Percentiles rank a stretch among this genome's conserved stretches.
phyloP scores from a whole-genome alignment of 2,329 filamentous ascomycete genomes.

The Dendryphion nanum region DNA sequence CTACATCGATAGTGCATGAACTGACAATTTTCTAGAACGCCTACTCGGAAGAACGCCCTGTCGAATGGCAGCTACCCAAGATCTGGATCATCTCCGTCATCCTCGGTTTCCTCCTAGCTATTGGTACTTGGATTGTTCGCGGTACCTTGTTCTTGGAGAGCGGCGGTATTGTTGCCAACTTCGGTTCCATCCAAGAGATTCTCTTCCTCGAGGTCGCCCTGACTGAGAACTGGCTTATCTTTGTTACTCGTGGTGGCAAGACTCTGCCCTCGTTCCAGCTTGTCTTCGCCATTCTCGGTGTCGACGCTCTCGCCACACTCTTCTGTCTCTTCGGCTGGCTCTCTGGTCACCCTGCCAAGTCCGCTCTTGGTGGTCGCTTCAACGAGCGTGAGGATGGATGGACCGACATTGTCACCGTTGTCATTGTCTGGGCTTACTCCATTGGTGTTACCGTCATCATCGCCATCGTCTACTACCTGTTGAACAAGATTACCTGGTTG shows the following conservation, averaged over 20 bases:
- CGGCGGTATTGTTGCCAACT: conserved; percentile 74
- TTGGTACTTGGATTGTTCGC: conserved; percentile 71
- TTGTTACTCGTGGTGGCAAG: conserved; percentile 59
- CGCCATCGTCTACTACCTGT: conserved; percentile 63
- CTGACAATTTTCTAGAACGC: conserved; percentile 51
- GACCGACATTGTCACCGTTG: conserved; percentile 63
- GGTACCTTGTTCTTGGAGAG: conserved; percentile 66
- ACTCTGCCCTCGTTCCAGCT: conserved; percentile 76
- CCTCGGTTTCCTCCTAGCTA: conserved; percentile 66
- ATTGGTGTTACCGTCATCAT: conserved; percentile 65
- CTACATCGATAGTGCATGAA: not conserved
- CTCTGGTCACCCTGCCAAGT: conserved; percentile 49
- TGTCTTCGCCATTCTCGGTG: conserved; percentile 67
- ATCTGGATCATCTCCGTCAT: conserved; percentile 75
- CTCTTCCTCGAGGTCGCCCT: conserved; percentile 54
- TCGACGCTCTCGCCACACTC: conserved; percentile 69
- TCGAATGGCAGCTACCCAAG: conserved; percentile 79
- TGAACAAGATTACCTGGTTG: conserved; percentile 59
- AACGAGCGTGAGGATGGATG: conserved; percentile 49
- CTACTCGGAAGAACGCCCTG: conserved; percentile 70
- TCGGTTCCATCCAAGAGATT: conserved; percentile 71
- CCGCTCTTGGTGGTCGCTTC: conserved; percentile 43
- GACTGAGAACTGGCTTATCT: conserved; percentile 56
- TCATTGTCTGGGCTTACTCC: conserved; percentile 65
- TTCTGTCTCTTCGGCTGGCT: conserved; percentile 77